Percentiles rank a stretch among this genome's conserved stretches.
These are phyloP conservation scores for Anthracocystis panici-leucophaei DNA, from an alignment of 1,284 basidiomycete genomes.

Conservation along the genomic window DNA sequence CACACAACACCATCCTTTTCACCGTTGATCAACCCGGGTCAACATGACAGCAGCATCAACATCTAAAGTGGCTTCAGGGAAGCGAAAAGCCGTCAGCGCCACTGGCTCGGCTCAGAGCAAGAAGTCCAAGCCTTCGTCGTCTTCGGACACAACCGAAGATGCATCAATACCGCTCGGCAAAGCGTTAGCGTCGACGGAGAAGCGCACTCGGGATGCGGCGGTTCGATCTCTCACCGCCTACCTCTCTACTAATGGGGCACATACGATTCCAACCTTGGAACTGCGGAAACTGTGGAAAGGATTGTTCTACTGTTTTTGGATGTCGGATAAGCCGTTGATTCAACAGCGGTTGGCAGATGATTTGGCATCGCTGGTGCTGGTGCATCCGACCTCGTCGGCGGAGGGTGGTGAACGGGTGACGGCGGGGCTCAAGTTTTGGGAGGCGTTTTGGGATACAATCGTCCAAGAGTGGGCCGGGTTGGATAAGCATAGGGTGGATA, in stretches of 20 bases:
- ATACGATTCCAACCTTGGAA: conserved; percentile 76
- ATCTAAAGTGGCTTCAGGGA: conserved; percentile 14
- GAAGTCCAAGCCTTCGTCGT: conserved; percentile 13
- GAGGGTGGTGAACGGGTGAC: conserved; percentile 55
- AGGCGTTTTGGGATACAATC: conserved; percentile 89
- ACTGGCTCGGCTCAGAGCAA: conserved; percentile 4
- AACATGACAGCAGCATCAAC: conserved; percentile 8
- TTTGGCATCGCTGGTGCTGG: conserved; percentile 78
- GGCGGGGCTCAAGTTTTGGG: conserved; percentile 81
- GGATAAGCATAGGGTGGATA: conserved; percentile 84
- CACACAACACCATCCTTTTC: neutral
- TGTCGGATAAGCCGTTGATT: conserved; percentile 97
- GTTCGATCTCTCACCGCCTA: conserved; percentile 82
- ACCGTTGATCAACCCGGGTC: neutral
- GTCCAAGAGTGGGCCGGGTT: conserved; percentile 92
- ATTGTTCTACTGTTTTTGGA: conserved; percentile 97
- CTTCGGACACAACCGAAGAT: neutral
- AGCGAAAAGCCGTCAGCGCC: conserved; percentile 15
- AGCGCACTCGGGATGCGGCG: conserved; percentile 82
- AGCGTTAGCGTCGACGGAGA: conserved; percentile 71
- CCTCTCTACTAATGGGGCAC: conserved; percentile 57
- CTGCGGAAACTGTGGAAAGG: conserved; percentile 97
- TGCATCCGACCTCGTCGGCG: conserved; percentile 22
- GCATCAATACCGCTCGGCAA: conserved; percentile 57
- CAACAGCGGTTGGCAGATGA: conserved; percentile 91